Evolutionary conservation across 2,329 filamentous ascomycete species (phyloP).

Genomic region (Beauveria australis): DNA sequence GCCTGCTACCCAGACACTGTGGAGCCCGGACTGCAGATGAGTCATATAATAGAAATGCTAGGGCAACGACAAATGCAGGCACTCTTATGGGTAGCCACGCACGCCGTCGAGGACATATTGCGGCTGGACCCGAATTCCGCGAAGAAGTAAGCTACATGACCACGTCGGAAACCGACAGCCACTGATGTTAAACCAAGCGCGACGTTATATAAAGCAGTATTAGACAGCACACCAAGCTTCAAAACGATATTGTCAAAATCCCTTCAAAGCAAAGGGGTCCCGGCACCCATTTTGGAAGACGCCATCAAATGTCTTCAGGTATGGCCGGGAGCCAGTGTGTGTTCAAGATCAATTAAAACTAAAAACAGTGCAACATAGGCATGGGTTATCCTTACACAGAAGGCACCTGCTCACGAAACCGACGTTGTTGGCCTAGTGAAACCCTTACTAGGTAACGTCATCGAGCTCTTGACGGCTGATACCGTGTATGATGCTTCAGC

Average conservation of each 20-base stretch:
- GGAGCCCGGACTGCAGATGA: slow-evolving; percentile 29
- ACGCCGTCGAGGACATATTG: slow-evolving; percentile 27
- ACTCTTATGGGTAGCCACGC: slow-evolving; percentile 53
- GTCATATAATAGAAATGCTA: slow-evolving; percentile 39
- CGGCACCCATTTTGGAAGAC: slow-evolving; percentile 38
- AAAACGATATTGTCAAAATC: slow-evolving; percentile 31
- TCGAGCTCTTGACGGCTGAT: slow-evolving; percentile 52
- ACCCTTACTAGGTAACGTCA: slow-evolving; percentile 49
- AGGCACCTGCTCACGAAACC: slow-evolving; percentile 48
- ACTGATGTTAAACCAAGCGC: slow-evolving; percentile 20
- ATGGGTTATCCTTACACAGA: slow-evolving; percentile 68
- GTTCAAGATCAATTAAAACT: slow-evolving; percentile 17
- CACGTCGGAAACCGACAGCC: slow-evolving; percentile 15
- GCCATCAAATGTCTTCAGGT: slow-evolving; percentile 56
- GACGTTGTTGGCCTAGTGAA: slow-evolving; percentile 52
- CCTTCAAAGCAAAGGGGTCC: slow-evolving; percentile 23
- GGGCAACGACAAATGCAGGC: slow-evolving; percentile 41
- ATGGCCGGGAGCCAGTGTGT: slow-evolving; percentile 21
- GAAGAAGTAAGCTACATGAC: slow-evolving; percentile 38
- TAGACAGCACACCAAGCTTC: slow-evolving; percentile 33
- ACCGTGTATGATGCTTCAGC: slow-evolving; percentile 51
- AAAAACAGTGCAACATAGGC: slow-evolving; percentile 35
- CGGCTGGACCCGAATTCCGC: slow-evolving; percentile 57
- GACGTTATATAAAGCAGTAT: slow-evolving; percentile 30
- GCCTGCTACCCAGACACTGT: slow-evolving; percentile 16